phyloP scores from a whole-genome alignment of 768 basidiomycete species.

The Imleria badia region DNA sequence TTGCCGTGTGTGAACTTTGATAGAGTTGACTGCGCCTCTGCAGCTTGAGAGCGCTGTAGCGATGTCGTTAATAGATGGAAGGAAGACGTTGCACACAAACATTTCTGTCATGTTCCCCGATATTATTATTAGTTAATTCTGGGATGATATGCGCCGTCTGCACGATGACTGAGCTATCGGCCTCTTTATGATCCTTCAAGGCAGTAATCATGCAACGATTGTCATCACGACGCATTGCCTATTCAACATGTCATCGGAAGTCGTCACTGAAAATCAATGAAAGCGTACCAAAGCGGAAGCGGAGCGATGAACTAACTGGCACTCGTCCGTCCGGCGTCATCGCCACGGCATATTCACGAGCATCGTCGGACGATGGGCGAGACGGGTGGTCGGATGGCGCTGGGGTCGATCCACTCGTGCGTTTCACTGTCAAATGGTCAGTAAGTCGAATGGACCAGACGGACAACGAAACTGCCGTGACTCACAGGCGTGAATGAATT shows the following conservation, averaged over 20 bases:
- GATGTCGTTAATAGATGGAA: not conserved
- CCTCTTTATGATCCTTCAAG: not conserved
- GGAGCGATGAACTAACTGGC: not conserved
- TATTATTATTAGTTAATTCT: not conserved
- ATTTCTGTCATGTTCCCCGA: not conserved
- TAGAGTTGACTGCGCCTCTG: not conserved
- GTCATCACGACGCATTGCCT: not conserved
- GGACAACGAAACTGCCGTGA: not conserved
- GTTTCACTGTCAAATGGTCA: not conserved
- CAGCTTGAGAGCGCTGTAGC: not conserved
- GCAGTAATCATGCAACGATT: not conserved
- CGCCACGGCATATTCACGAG: not conserved
- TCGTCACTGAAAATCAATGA: not conserved
- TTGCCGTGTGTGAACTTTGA: not conserved
- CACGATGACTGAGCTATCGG: not conserved
- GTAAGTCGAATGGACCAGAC: not conserved
- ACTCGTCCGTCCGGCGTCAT: not conserved
- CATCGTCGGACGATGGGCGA: not conserved
- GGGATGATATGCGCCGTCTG: constrained; percentile 1
- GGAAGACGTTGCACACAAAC: not conserved
- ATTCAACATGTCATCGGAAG: not conserved
- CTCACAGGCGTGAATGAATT: not conserved
- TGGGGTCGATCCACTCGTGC: not conserved
- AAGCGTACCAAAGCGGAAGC: not conserved
- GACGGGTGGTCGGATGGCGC: not conserved